Evolutionary conservation across 805 yeast genomes (phyloP).

Genomic region (Maudiozyma serrabonitensis): DNA sequence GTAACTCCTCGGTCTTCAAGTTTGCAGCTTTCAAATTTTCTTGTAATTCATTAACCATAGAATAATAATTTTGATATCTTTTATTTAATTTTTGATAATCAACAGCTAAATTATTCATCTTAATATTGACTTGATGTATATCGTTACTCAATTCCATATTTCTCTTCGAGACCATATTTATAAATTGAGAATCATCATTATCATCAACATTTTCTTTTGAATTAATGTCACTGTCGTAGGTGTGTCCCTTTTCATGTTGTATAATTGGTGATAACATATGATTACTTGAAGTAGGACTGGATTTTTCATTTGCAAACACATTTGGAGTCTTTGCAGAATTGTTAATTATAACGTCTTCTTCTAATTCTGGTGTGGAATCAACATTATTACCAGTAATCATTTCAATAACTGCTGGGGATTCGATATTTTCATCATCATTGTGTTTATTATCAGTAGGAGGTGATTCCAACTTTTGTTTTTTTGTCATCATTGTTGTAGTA

Average conservation of each 20-base stretch:
- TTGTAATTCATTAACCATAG: slow-evolving; percentile 7
- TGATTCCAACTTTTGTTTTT: slow-evolving; percentile 13
- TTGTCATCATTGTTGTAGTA: slow-evolving; percentile 1
- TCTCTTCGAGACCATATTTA: slow-evolving; percentile 11
- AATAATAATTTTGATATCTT: slow-evolving; percentile 5
- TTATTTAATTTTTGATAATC: slow-evolving; percentile 9
- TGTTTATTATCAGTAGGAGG: slow-evolving; percentile 14
- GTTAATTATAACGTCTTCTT: background rate
- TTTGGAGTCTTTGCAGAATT: background rate
- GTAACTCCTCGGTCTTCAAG: slow-evolving; percentile 2
- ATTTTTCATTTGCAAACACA: background rate
- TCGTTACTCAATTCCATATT: slow-evolving; percentile 17
- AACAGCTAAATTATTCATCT: slow-evolving; percentile 11
- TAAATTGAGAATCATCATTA: slow-evolving; percentile 1
- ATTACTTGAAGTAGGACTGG: slow-evolving; percentile 3
- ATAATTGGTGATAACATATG: slow-evolving; percentile 19
- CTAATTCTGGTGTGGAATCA: slow-evolving; percentile 1
- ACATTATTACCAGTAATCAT: slow-evolving; percentile 13
- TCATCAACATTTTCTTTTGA: background rate
- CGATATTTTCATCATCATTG: background rate
- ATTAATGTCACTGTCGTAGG: background rate
- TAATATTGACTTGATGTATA: slow-evolving; percentile 13
- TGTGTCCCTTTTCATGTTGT: background rate
- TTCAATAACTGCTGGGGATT: slow-evolving; percentile 23
- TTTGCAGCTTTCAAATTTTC: slow-evolving; percentile 5